Evolutionary conservation across 192 early-diverging fungal genomes (phyloP).

Genomic region (Dissophora ornata): DNA sequence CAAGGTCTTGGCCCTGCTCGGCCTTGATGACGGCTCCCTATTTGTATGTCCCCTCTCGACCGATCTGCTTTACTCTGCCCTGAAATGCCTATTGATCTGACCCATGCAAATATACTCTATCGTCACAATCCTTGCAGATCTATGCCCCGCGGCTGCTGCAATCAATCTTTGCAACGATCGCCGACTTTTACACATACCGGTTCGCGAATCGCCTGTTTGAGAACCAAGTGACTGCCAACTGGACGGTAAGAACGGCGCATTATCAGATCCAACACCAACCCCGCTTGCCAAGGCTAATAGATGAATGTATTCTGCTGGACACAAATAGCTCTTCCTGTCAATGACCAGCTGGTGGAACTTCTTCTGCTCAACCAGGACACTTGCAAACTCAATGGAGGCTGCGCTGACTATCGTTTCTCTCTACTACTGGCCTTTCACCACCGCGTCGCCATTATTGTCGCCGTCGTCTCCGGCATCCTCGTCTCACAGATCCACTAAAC

Average conservation of each 20-base stretch:
- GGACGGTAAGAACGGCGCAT: slow-evolving; percentile 64
- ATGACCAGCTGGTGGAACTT: slow-evolving; percentile 70
- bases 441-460: too few species aligned
- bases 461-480: slow-evolving; percentile 5
- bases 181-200: slow-evolving; percentile 79
- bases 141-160: slow-evolving; percentile 80
- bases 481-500: neutral
- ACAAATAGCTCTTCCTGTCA: slow-evolving; percentile 64
- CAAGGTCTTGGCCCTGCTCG: slow-evolving; percentile 64
- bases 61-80: neutral
- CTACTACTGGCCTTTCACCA: slow-evolving; percentile 87
- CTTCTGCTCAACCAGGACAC: slow-evolving; percentile 61
- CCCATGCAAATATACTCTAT: neutral
- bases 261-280: slow-evolving; percentile 45
- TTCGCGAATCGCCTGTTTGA: slow-evolving; percentile 77
- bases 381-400: slow-evolving; percentile 80
- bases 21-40: slow-evolving; percentile 72
- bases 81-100: too few species aligned
- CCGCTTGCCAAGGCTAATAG: slow-evolving; percentile 59
- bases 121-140: slow-evolving; percentile 58
- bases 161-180: slow-evolving; percentile 74
- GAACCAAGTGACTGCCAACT: slow-evolving; percentile 61
- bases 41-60: slow-evolving; percentile 72
- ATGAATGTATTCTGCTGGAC: too few species aligned
- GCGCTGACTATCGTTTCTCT: slow-evolving; percentile 78